Evolutionary conservation across 345 rosid species (phyloP).

Genomic region (Brassica cretica): DNA sequence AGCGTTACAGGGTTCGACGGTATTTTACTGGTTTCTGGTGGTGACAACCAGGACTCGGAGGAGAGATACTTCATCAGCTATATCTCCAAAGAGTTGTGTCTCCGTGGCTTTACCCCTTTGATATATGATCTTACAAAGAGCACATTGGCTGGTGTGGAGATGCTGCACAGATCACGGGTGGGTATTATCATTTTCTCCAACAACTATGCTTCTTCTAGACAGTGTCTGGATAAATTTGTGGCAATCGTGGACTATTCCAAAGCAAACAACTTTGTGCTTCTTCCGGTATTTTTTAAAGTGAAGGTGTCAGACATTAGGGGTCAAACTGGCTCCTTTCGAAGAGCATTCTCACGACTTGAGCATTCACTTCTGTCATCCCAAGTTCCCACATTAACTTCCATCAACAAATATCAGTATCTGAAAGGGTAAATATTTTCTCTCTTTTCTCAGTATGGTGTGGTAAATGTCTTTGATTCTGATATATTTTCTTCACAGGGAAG

Average conservation of each 20-base stretch:
- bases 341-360: not conserved
- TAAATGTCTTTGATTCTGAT: not conserved
- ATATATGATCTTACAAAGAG: slow-evolving; percentile 4
- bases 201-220: not conserved
- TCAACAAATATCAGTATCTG: not conserved
- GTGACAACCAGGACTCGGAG: slow-evolving; percentile 1
- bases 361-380: not conserved
- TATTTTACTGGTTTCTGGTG: not conserved
- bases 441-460: not conserved
- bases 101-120: slow-evolving; percentile 10
- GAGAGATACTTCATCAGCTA: slow-evolving; percentile 22
- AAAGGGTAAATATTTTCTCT: slow-evolving; percentile 19
- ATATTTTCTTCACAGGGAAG: not conserved
- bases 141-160: not conserved
- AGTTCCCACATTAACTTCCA: not conserved
- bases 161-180: not conserved
- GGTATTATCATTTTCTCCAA: slow-evolving; percentile 15
- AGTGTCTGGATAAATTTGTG: not conserved
- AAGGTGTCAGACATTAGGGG: not conserved
- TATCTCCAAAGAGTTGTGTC: not conserved
- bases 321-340: not conserved
- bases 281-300: slow-evolving; percentile 2
- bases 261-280: not conserved
- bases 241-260: not conserved
- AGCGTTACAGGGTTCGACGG: not conserved